Evolutionary conservation across 1,139 yeast genomes (phyloP).

Genomic region (Sugiyamaella paludigena): DNA sequence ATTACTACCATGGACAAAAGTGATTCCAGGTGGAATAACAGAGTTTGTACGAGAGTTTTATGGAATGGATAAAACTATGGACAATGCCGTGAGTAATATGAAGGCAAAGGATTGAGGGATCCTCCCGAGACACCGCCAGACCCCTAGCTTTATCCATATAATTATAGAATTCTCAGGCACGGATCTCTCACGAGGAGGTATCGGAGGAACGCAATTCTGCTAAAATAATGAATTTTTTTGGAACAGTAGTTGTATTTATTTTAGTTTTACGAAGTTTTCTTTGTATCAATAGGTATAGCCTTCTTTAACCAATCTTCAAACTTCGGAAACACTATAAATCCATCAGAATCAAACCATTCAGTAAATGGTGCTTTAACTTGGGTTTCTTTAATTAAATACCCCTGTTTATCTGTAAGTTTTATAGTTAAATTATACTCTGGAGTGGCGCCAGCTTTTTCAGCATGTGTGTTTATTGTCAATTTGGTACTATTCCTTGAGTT

Average conservation of each 20-base stretch:
- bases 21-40: conserved; percentile 69
- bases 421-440: conserved; percentile 47
- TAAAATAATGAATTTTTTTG: neutral
- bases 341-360: conserved; percentile 32
- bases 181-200: too few species aligned
- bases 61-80: conserved; percentile 55
- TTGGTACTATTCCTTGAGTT: conserved; percentile 21
- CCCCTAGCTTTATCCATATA: too few species aligned
- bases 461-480: conserved; percentile 33
- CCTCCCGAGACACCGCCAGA: too few species aligned
- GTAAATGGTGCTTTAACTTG: conserved; percentile 22
- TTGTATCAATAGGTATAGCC: conserved; percentile 13
- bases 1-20: conserved; percentile 60
- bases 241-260: too few species aligned
- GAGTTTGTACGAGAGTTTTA: conserved; percentile 51
- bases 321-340: conserved; percentile 29
- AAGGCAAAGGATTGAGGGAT: conserved; percentile 1
- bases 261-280: conserved; percentile 12
- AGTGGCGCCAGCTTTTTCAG: conserved; percentile 44
- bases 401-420: conserved; percentile 32
- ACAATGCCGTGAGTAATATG: neutral
- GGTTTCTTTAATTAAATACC: conserved; percentile 9
- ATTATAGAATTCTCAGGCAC: too few species aligned
- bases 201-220: too few species aligned
- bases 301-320: conserved; percentile 19